phyloP scores from a whole-genome alignment of 2,329 filamentous ascomycete species.

The Xylariaceae sp. region DNA sequence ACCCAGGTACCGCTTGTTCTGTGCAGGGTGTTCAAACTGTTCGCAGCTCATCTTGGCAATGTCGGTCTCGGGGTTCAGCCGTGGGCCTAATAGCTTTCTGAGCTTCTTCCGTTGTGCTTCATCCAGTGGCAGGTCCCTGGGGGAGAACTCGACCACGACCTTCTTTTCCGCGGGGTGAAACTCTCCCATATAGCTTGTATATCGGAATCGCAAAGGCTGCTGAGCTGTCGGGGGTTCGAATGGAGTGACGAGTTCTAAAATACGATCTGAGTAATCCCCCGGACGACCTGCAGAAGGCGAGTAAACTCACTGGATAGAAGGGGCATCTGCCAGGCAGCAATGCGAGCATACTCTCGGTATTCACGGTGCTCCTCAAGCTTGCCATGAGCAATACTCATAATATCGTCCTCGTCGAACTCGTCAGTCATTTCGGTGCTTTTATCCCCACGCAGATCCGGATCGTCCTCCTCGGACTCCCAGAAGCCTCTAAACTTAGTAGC shows the following conservation, averaged over 20 bases:
- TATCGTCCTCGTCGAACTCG: conserved; percentile 74
- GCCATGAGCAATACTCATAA: conserved; percentile 74
- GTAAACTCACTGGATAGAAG: conserved; percentile 70
- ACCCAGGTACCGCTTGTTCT: conserved; percentile 93
- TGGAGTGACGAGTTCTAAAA: conserved; percentile 71
- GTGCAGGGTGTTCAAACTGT: conserved; percentile 78
- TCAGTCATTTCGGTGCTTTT: conserved; percentile 32
- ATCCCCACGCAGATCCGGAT: not conserved
- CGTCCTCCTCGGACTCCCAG: conserved; percentile 7
- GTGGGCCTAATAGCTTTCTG: conserved; percentile 76
- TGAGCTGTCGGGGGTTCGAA: conserved; percentile 65
- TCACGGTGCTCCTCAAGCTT: conserved; percentile 87
- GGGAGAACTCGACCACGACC: conserved; percentile 86
- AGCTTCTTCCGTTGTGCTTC: conserved; percentile 69
- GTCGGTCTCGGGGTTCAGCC: conserved; percentile 81
- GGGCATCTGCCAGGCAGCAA: conserved; percentile 95
- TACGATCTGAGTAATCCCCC: conserved; percentile 3
- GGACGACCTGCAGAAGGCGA: not conserved
- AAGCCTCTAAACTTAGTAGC: too few species aligned
- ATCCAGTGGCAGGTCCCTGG: conserved; percentile 65
- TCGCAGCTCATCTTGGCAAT: conserved; percentile 88
- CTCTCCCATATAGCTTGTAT: conserved; percentile 95
- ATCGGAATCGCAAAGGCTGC: conserved; percentile 83
- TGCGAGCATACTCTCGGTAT: conserved; percentile 77
- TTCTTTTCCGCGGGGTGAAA: conserved; percentile 86